phyloP scores from a whole-genome alignment of 257 asterid species.

The Solanum arcanum region DNA sequence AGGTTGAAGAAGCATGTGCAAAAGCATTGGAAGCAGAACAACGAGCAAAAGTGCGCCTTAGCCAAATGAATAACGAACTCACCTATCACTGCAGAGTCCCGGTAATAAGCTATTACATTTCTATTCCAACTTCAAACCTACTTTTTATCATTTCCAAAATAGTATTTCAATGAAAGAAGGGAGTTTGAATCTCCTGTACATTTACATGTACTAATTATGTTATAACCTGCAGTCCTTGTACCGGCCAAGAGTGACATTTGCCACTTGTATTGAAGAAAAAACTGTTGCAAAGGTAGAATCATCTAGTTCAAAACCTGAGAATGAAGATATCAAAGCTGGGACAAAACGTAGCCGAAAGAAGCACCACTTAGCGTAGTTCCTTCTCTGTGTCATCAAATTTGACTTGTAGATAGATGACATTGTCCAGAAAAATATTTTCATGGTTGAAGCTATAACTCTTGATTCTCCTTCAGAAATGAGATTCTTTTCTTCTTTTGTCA shows the following conservation, averaged over 20 bases:
- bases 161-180: not conserved
- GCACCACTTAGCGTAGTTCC: not conserved
- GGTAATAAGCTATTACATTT: constrained; percentile 21
- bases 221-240: constrained; percentile 27
- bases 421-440: not conserved
- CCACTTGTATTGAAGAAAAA: constrained; percentile 11
- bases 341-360: not conserved
- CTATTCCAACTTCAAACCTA: not conserved
- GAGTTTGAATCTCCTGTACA: not conserved
- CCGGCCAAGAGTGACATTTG: constrained; percentile 54
- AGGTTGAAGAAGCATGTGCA: constrained; percentile 40
- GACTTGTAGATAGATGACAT: not conserved
- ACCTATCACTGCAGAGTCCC: constrained; percentile 48
- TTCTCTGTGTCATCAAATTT: not conserved
- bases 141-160: not conserved
- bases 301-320: not conserved
- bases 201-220: not conserved
- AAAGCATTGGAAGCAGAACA: constrained; percentile 41
- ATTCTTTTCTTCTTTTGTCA: not conserved
- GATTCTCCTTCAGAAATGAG: not conserved
- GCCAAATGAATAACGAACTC: constrained; percentile 49
- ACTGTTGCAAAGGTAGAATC: constrained; percentile 1
- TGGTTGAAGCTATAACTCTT: not conserved
- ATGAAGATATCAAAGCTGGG: not conserved
- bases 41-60: constrained; percentile 43